Evolutionary conservation across 1,139 yeast genomes (phyloP).

Genomic region (Candida sp.): DNA sequence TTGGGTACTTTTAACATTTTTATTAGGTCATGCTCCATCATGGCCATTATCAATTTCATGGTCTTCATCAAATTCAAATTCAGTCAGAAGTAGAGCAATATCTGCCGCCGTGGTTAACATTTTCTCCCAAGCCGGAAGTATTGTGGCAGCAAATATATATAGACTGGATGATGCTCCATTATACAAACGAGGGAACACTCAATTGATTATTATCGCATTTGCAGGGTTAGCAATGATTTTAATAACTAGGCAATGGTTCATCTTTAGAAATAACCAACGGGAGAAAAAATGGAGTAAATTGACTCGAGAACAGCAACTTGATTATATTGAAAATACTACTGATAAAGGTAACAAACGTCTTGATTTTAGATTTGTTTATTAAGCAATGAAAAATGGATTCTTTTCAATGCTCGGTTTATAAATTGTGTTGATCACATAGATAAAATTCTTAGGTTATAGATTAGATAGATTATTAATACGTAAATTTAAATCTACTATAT

Average conservation of each 20-base stretch:
- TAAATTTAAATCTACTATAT: too few relatives aligned
- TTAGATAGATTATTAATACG: too few relatives aligned
- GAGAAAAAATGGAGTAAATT: slow-evolving; percentile 41
- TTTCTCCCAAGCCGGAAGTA: slow-evolving; percentile 50
- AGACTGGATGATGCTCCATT: slow-evolving; percentile 50
- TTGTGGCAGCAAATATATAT: slow-evolving; percentile 50
- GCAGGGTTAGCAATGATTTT: slow-evolving; percentile 8
- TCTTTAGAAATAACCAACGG: slow-evolving; percentile 38
- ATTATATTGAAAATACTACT: slow-evolving; percentile 34
- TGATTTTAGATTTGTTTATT: slow-evolving; percentile 35
- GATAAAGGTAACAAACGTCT: slow-evolving; percentile 52
- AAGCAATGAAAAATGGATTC: too few relatives aligned
- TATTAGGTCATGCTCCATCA: slow-evolving; percentile 41
- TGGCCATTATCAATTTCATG: slow-evolving; percentile 51
- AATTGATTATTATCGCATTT: slow-evolving; percentile 29
- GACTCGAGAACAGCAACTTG: slow-evolving; percentile 39
- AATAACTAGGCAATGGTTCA: slow-evolving; percentile 33
- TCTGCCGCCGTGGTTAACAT: slow-evolving; percentile 55
- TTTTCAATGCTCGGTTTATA: too few relatives aligned
- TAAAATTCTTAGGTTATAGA: too few relatives aligned
- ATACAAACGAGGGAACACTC: slow-evolving; percentile 50
- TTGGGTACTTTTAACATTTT: slow-evolving; percentile 39
- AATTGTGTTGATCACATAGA: too few relatives aligned
- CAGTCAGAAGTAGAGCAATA: slow-evolving; percentile 55
- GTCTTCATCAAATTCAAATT: slow-evolving; percentile 54